Conservation (phyloP, 805 yeast genomes). For the Starmerella ratchasimensis region DNA sequence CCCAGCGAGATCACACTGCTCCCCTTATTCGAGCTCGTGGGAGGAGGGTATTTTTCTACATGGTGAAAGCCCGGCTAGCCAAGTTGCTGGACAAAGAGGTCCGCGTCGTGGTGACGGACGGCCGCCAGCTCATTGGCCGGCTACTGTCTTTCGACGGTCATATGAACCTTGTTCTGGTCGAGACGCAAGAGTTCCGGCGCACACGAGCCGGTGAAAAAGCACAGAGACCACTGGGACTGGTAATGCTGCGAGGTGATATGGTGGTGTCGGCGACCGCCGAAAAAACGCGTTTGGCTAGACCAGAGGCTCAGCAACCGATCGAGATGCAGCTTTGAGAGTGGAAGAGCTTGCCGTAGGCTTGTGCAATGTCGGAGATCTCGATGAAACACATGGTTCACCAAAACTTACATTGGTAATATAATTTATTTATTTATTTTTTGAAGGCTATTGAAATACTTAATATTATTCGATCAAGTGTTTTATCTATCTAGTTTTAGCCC, state of each 20-base stretch:
- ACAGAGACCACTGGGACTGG: conserved; percentile 65
- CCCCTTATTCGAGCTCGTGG: neutral
- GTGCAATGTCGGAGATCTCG: too few relatives aligned
- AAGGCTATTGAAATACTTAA: neutral
- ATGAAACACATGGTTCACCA: too few relatives aligned
- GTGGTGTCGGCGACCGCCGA: conserved; percentile 61
- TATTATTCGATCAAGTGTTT: too few relatives aligned
- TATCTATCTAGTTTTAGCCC: too few relatives aligned
- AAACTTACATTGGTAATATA: neutral
- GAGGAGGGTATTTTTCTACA: neutral
- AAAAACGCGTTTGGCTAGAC: conserved; percentile 28
- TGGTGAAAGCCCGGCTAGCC: conserved; percentile 29
- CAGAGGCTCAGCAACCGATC: conserved; percentile 7
- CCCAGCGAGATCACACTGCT: neutral
- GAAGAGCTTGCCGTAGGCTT: too few relatives aligned
- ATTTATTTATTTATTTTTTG: neutral
- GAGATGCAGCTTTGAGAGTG: conserved; percentile 9
- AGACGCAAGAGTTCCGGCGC: conserved; percentile 69
- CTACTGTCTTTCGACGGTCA: conserved; percentile 76
- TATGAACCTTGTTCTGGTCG: conserved; percentile 73
- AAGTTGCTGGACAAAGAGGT: conserved; percentile 64
- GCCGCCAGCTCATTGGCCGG: conserved; percentile 63
- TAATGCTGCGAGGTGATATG: conserved; percentile 78
- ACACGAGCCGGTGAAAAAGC: conserved; percentile 50
- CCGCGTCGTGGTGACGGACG: conserved; percentile 62